Conservation (phyloP, 2,329 filamentous ascomycete genomes). For the Gremmenia infestans region DNA sequence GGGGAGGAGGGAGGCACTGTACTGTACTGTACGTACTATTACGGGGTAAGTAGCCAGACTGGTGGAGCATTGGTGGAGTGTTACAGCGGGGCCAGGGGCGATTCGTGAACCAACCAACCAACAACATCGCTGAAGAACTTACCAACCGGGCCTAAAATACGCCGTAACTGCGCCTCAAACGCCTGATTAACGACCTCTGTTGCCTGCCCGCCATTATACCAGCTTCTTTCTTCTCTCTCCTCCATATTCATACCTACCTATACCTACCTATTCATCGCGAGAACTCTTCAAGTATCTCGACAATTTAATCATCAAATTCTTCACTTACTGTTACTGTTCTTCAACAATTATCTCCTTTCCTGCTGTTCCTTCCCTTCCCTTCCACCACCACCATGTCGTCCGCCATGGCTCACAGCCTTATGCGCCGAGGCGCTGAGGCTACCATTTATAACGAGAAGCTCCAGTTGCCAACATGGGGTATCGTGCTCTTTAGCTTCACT, state of each 20-base stretch:
- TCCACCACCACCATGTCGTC: not conserved
- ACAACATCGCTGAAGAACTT: too few species aligned
- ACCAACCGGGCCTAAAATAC: too few species aligned
- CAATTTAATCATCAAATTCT: not conserved
- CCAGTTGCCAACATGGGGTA: not conserved
- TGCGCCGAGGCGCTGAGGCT: not conserved
- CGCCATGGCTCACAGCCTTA: not conserved
- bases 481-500: not conserved
- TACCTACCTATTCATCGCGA: too few species aligned
- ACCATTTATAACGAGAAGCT: not conserved
- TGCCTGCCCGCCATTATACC: too few species aligned
- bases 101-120: too few species aligned
- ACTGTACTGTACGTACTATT: too few species aligned
- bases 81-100: too few species aligned
- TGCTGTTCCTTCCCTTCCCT: not conserved
- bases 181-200: too few species aligned
- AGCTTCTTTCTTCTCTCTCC: not conserved
- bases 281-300: not conserved
- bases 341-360: not conserved
- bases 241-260: not conserved
- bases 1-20: too few species aligned
- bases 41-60: too few species aligned
- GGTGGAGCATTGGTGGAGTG: too few species aligned
- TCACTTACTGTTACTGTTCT: not conserved
- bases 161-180: too few species aligned